Evolutionary conservation across 2,329 filamentous ascomycete species (phyloP), one percentile per base, ranked within the genome.

Genomic region (Apiospora saccharicola): DNA sequence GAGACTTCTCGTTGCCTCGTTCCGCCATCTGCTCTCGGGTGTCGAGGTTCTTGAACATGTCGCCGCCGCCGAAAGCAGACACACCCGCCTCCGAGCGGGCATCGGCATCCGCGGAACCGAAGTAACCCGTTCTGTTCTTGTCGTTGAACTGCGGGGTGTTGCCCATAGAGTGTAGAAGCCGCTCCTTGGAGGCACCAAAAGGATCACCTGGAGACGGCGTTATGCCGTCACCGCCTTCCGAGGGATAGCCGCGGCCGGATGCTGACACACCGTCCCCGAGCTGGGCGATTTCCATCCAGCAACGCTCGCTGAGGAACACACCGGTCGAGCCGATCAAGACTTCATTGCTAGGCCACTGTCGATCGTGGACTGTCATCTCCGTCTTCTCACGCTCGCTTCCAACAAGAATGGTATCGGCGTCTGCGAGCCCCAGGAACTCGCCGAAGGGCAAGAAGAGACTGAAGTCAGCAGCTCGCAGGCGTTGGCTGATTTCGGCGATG

Each of bases 41-140:
- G 77, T 98, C 96, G 10, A 98, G 87, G 78, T 98, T 98, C 79
- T 95, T 94, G 87, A 99, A 99, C 96, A 99, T 98, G 81, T 99
- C 96, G 10, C 96, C 95, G 70, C 90, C 93, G 68, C 95, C 93
- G 80, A 98, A 93, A 7, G 94, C 95, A n/a, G 96, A 98, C 1
- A 89, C 93, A 4, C 95, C 96, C 10, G 96, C 95, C 70, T 99
- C 96, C 43, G 96, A 98, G 61, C 95, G 94, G 10, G 91, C 87
- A 80, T 99, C 96, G 13, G 93, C 81, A 72, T 97, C 95, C 69
- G 92, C 91, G 73, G 83, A 86, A 70, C 92, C 93, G 78, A 98
- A 98, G 80, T 98, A 98, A 30, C 91, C 93, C 1, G 89, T 91
- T 73, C 91, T 89, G 72, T 88, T 88, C 81, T 95, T 94, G 81